phyloP scores from a whole-genome alignment of 495 filamentous ascomycete species.

The Aspergillus taichungensis region DNA sequence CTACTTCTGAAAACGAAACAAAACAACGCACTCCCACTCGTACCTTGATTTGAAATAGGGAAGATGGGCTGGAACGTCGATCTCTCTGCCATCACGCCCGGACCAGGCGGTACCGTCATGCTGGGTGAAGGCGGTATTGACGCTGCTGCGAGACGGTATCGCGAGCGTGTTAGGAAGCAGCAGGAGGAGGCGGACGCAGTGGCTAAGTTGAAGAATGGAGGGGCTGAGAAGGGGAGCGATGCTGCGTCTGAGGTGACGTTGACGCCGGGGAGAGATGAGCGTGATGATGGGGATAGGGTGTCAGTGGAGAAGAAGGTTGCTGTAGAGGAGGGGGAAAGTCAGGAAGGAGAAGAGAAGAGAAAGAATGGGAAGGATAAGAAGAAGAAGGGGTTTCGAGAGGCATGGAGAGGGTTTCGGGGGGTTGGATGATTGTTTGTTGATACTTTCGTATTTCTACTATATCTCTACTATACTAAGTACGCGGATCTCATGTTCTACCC shows the following conservation, averaged over 20 bases:
- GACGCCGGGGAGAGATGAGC: background rate
- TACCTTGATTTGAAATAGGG: no score
- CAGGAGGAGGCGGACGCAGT: no score
- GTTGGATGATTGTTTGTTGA: no score
- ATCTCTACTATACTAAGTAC: no score
- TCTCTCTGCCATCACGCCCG: slow-evolving; percentile 3
- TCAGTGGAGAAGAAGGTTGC: background rate
- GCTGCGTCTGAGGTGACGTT: no score
- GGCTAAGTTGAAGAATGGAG: no score
- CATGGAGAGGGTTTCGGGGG: background rate
- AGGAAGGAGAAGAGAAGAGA: background rate
- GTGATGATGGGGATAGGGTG: background rate
- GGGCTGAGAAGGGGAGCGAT: no score
- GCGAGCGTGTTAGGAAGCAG: background rate
- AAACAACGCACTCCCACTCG: no score
- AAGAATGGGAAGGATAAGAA: background rate
- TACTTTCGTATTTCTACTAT: no score
- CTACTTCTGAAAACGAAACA: no score
- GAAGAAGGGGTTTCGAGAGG: background rate
- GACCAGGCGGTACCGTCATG: slow-evolving; percentile 7
- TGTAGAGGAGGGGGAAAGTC: background rate
- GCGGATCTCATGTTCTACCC: no score
- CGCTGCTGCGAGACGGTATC: slow-evolving; percentile 1
- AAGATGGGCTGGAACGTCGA: background rate
- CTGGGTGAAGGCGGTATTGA: slow-evolving; percentile 8